Conservation (phyloP, 345 rosid genomes). For the Erodium maritimum region DNA sequence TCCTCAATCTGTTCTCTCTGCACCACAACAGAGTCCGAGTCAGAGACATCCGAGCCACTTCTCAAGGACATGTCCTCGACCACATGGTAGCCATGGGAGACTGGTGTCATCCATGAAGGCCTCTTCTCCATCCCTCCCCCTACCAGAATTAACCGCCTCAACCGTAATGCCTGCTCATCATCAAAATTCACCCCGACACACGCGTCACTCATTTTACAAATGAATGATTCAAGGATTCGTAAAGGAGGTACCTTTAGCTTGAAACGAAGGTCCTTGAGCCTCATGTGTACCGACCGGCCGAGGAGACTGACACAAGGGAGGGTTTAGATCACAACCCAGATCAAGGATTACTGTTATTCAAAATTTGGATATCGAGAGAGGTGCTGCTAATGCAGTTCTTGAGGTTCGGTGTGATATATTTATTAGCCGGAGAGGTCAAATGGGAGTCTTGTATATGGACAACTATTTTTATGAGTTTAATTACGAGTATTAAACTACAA, state of each 20-base stretch:
- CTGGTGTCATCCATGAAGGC: constrained; percentile 50
- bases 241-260: constrained; percentile 40
- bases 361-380: too few species aligned
- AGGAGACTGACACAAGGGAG: too few species aligned
- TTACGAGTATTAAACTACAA: too few species aligned
- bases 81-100: constrained; percentile 59
- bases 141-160: constrained; percentile 23
- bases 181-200: too few species aligned
- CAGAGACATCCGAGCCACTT: constrained; percentile 13
- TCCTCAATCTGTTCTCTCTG: constrained; percentile 55
- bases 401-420: too few species aligned
- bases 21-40: constrained; percentile 30
- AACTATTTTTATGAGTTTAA: too few species aligned
- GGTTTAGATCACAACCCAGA: too few species aligned
- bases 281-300: constrained; percentile 21
- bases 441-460: too few species aligned
- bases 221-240: background rate
- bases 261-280: constrained; percentile 34
- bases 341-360: too few species aligned
- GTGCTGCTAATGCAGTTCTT: too few species aligned
- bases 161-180: constrained; percentile 45
- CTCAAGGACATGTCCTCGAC: constrained; percentile 28
- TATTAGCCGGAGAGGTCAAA: too few species aligned
- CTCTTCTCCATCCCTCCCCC: constrained; percentile 19
- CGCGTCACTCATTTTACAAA: too few species aligned